Base-by-base conservation (phyloP, 305 asterid genomes). In the Rubia peregrina region DNA sequence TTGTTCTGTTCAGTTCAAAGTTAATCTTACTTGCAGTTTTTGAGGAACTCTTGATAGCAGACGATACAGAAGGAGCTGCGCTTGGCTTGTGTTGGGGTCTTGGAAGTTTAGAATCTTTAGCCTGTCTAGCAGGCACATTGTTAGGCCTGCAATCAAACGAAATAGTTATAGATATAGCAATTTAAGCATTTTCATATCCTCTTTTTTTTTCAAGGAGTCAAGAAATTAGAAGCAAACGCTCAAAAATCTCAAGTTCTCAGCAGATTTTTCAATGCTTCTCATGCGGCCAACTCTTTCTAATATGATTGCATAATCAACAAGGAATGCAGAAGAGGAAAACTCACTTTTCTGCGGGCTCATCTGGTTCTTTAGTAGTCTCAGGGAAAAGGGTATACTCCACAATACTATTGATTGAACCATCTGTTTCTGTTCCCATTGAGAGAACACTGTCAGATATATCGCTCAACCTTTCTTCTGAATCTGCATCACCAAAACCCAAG, bases 401-500 rank as follows among this genome's bases (percentile, higher is more conserved):
- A 40, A 88, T 87, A 76, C 96, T 90, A 82, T 80, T 88, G 62
- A 84, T 68, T 2, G 96, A 89, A 72, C 90, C 88, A 75, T 94
- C 99, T 48, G 98, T 85, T 80, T 94, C 99, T 5, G 98, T 91
- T 26, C 30, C 30, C 2, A 1, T 2, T 42, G 98, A 90, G 67
- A 95, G 96, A 79, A 81, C 97, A 14, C 98, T 85, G 82, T 95
- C 99, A 38, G 99, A 95, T 74, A 95, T 87, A 80, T 94, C 96
- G 78, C 99, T 94, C 33, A 95, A 89, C 71, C 96, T 87, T 83
- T 90, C 97, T 38, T 94, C 96, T 6, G 89, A 87, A 74, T 95
- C 98, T 10, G 76, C 89, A 73, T 87, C 99, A 74, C 91, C 97
- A n/a, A 89, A 77, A 69, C 92, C 89, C 72, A 88, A 63, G 75